phyloP scores from a whole-genome alignment of 345 rosid species.

The Rubroshorea leprosula region DNA sequence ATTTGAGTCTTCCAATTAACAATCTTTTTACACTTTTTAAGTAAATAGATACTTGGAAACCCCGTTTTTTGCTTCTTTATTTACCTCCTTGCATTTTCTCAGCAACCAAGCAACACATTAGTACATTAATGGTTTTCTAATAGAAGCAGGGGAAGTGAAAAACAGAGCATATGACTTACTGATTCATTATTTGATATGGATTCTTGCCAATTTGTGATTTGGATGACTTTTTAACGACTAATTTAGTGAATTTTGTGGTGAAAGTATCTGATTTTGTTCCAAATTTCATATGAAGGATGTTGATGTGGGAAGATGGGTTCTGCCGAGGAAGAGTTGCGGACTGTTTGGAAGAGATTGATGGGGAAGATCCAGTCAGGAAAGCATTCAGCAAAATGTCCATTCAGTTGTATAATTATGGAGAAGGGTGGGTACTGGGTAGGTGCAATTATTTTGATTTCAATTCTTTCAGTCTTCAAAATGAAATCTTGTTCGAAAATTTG shows the following conservation, averaged over 20 bases:
- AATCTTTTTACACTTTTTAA: background rate
- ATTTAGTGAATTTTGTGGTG: background rate
- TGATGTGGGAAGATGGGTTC: slow-evolving; percentile 99
- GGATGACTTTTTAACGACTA: too few species aligned
- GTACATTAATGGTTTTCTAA: slow-evolving; percentile 4
- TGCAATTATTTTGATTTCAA: slow-evolving; percentile 25
- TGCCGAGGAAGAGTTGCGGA: slow-evolving; percentile 80
- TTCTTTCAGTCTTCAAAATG: background rate
- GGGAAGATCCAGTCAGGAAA: slow-evolving; percentile 92
- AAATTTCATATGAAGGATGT: slow-evolving; percentile 58
- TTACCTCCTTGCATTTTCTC: slow-evolving; percentile 10
- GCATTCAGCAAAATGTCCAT: slow-evolving; percentile 99
- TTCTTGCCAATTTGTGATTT: background rate
- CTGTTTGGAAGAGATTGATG: slow-evolving; percentile 73
- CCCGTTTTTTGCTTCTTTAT: background rate
- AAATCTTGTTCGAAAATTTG: background rate
- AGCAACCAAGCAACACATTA: slow-evolving; percentile 17
- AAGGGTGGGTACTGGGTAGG: slow-evolving; percentile 99
- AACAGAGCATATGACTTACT: background rate
- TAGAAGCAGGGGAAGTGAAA: slow-evolving; percentile 1
- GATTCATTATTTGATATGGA: slow-evolving; percentile 10
- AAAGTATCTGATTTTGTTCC: background rate
- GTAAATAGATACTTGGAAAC: background rate
- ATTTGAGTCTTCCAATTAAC: background rate
- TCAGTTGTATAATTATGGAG: slow-evolving; percentile 99